Conservation (phyloP, 169 alveolate species). For the Condylostoma magnum region DNA sequence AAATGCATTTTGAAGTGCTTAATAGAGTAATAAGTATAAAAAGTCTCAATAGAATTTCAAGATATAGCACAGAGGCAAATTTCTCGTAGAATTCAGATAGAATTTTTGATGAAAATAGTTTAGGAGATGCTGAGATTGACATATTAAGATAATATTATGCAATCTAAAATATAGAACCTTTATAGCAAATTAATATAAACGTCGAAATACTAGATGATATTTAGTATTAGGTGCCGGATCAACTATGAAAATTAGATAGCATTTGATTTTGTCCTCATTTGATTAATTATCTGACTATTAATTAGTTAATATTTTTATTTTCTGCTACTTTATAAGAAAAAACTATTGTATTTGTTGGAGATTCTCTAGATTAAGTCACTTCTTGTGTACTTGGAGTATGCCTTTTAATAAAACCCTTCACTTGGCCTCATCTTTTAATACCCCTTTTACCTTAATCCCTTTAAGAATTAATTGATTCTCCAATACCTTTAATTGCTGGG, state of each 20-base stretch:
- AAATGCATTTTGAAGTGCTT: constrained; percentile 7
- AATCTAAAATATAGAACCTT: too few species aligned
- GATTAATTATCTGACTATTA: not conserved
- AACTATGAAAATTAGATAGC: not conserved
- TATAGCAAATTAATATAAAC: too few species aligned
- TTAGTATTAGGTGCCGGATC: too few species aligned
- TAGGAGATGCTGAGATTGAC: too few species aligned
- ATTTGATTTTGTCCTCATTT: not conserved
- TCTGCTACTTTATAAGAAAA: constrained; percentile 15
- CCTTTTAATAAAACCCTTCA: constrained; percentile 4
- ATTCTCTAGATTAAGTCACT: not conserved
- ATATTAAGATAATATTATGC: too few species aligned
- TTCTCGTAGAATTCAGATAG: too few species aligned
- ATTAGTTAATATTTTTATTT: not conserved
- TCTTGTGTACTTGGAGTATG: constrained; percentile 4
- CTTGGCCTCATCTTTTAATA: constrained; percentile 20
- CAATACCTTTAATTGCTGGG: constrained; percentile 18
- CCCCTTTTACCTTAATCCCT: constrained; percentile 19
- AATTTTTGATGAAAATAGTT: too few species aligned
- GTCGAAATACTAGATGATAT: too few species aligned
- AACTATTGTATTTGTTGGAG: constrained; percentile 15
- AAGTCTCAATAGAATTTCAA: not conserved
- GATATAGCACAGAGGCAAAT: too few species aligned
- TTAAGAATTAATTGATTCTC: constrained; percentile 20
- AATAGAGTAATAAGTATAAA: not conserved